Evolutionary conservation across 1,284 basidiomycete species (phyloP).

Genomic region (Sporisorium exsertum): DNA sequence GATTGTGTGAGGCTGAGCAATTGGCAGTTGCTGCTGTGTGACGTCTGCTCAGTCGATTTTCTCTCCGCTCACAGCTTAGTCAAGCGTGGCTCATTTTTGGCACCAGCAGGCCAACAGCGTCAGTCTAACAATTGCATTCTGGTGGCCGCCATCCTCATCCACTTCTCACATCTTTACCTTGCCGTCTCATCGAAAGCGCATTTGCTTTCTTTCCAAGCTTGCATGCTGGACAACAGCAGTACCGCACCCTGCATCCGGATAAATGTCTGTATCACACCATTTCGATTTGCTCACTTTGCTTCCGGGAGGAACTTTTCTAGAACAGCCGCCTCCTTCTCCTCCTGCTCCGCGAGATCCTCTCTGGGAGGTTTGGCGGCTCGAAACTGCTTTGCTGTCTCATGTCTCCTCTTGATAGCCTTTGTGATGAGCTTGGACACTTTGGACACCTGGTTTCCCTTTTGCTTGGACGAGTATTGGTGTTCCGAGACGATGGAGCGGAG

Average conservation of each 20-base stretch:
- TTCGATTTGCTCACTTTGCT: conserved; percentile 11
- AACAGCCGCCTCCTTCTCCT: conserved; percentile 54
- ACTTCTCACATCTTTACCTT: background rate
- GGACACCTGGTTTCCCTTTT: conserved; percentile 42
- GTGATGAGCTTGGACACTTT: conserved; percentile 47
- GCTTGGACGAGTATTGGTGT: conserved; percentile 57
- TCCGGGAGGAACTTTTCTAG: conserved; percentile 47
- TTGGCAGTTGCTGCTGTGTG: conserved; percentile 22
- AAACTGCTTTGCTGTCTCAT: conserved; percentile 55
- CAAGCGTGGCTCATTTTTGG: background rate
- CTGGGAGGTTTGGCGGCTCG: conserved; percentile 53
- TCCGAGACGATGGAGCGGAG: conserved; percentile 57
- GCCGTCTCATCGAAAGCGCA: background rate
- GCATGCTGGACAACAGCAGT: background rate
- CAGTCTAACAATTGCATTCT: background rate
- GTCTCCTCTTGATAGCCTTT: conserved; percentile 53
- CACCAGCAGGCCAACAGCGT: background rate
- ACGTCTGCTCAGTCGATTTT: conserved; percentile 14
- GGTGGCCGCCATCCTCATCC: background rate
- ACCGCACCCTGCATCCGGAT: background rate
- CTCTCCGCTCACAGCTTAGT: conserved; percentile 2
- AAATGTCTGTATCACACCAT: background rate
- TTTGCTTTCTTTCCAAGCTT: background rate
- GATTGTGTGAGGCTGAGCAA: background rate
- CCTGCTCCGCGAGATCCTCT: conserved; percentile 58